Evolutionary conservation across 176 grass and related monocot genomes (phyloP).

Genomic region (Oryza officinalis): DNA sequence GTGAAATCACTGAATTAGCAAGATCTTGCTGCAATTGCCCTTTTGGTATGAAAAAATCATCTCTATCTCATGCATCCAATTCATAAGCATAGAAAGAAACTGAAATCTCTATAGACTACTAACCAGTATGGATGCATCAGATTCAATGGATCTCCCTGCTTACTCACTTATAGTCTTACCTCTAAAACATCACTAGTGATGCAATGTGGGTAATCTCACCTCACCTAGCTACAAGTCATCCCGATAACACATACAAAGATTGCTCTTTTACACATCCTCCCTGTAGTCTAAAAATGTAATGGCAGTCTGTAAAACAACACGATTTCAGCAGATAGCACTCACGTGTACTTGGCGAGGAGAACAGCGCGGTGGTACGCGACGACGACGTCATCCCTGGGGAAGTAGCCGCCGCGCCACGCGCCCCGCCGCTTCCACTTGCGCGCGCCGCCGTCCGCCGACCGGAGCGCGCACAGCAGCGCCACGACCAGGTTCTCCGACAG

Average conservation of each 20-base stretch:
- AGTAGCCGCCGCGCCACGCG: conserved; percentile 87
- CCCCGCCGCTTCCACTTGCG: conserved; percentile 91
- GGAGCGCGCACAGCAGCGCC: conserved; percentile 72
- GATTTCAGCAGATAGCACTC: conserved; percentile 2
- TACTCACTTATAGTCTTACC: background rate
- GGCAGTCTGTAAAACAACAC: background rate
- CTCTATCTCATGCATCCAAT: background rate
- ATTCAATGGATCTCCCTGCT: background rate
- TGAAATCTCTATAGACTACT: background rate
- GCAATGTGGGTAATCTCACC: background rate
- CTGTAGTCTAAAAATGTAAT: background rate
- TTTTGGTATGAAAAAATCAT: background rate
- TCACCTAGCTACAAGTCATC: background rate
- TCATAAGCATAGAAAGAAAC: background rate
- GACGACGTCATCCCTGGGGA: conserved; percentile 67
- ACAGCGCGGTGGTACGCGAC: conserved; percentile 91
- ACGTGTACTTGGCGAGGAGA: conserved; percentile 88
- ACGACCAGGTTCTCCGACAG: conserved; percentile 88
- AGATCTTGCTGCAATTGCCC: background rate
- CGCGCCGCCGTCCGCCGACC: conserved; percentile 58
- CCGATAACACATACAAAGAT: background rate
- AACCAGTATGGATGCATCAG: background rate
- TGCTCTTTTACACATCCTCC: background rate
- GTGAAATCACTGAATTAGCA: no score
- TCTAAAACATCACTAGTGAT: background rate